These are phyloP conservation scores for Metroxylon sagu DNA, from an alignment of 176 grass and related monocot species.

Conservation along the genomic window DNA sequence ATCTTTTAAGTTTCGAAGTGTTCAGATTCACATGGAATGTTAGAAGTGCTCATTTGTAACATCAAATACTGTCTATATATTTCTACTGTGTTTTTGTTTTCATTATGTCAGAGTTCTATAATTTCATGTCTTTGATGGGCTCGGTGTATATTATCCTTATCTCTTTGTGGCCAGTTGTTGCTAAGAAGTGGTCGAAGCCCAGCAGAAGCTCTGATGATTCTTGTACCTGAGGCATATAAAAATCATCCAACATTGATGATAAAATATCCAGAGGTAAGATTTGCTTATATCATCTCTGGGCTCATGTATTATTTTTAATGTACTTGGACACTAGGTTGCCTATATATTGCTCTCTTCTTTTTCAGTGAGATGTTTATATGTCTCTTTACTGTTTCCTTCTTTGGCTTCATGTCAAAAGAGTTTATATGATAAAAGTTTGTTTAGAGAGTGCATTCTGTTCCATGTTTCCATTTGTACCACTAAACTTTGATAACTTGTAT, in stretches of 20 bases:
- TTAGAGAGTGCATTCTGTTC: too few relatives aligned
- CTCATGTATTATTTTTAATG: too few relatives aligned
- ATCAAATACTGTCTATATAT: neutral
- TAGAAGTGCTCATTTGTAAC: neutral
- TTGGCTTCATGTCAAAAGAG: too few relatives aligned
- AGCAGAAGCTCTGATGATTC: conserved; percentile 94
- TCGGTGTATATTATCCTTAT: neutral
- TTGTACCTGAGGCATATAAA: conserved; percentile 98
- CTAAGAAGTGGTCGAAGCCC: conserved; percentile 89
- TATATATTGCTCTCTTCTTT: too few relatives aligned
- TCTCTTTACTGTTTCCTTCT: too few relatives aligned
- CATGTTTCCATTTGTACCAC: too few relatives aligned
- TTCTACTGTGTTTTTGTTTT: conserved; percentile 10
- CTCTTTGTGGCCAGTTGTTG: conserved; percentile 55
- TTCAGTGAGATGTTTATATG: too few relatives aligned
- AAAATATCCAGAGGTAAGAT: conserved; percentile 94
- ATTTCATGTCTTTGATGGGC: neutral
- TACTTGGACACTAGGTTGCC: too few relatives aligned
- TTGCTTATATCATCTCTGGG: conserved; percentile 4
- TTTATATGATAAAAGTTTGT: too few relatives aligned
- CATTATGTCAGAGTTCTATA: conserved; percentile 13
- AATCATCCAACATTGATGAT: conserved; percentile 93
- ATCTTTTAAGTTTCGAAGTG: too few relatives aligned
- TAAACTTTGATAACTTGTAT: conserved; percentile 9
- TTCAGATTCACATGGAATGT: neutral